A percentile compares a stretch with the other conserved stretches of the same genome.
phyloP scores from a whole-genome alignment of 257 asterid genomes.

The Nicotiana undulata region DNA sequence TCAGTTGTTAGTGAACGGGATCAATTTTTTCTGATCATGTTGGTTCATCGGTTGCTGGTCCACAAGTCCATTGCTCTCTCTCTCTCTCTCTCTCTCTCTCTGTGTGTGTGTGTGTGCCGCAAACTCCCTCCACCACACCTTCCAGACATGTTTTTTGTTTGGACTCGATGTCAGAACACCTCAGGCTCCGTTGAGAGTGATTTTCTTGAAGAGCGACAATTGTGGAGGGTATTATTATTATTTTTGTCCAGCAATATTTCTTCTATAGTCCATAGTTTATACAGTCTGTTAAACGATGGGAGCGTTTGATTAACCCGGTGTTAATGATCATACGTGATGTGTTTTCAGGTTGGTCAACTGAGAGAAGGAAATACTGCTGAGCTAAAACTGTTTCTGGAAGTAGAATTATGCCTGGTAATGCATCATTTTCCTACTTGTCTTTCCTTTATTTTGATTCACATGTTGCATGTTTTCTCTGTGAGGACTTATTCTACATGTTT shows the following conservation, averaged over 20 bases:
- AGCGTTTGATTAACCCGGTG: background rate
- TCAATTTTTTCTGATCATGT: no score
- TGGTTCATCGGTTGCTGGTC: no score
- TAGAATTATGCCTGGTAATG: constrained; percentile 51
- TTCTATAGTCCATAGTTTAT: background rate
- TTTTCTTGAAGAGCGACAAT: no score
- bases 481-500: background rate
- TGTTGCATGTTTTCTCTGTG: background rate
- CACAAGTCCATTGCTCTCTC: no score
- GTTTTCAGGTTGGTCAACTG: constrained; percentile 57
- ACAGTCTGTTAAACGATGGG: background rate
- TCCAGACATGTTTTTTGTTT: background rate
- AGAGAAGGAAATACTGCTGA: constrained; percentile 64
- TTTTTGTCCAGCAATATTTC: background rate
- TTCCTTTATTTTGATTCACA: background rate
- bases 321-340: constrained; percentile 5
- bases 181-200: no score
- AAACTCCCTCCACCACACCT: background rate
- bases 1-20: background rate
- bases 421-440: constrained; percentile 4
- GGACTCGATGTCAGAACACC: background rate
- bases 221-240: no score
- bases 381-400: constrained; percentile 66
- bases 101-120: no score
- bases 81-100: no score